Base-by-base conservation (phyloP, 345 rosid species). In the Arabis hirsuta region DNA sequence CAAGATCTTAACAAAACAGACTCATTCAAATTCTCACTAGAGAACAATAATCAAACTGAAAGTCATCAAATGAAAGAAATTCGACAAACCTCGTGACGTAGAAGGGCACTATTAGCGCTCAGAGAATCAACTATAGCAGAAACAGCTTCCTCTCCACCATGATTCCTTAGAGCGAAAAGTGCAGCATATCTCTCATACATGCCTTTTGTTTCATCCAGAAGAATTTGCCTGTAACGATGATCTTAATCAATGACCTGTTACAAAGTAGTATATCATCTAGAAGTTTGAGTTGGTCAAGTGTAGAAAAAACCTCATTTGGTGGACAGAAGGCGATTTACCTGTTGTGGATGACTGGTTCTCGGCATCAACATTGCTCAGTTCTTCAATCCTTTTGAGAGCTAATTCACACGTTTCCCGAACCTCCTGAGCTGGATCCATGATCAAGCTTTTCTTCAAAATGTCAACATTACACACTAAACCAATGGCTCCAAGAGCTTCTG, bases 161-260 rank as follows among this genome's bases (percentile, higher is more conserved):
- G 78, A 81, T 95, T 95, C 60, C 96, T 82, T 32, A 95, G 90
- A 10, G 89, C 86, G 78, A 95, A 95, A 59, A 88, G 96, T 55
- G 96, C 99, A 47, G 89, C 87, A 74, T 95, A 95, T 55, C 99
- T 89, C 73, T 95, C 96, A 73, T 95, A 88, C 96, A 91, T 94
- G 75, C 83, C 82, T 76, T 77, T 88, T 71, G 83, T 84, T 82
- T 95, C 96, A 84, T 87, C 88, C 76, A 95, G 75, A 58, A 95
- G 90, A 79, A 82, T 78, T 72, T 86, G 86, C 86, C 99, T 95
- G 47, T 47, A 84, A n/a, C n/a, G 39, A 55, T 41, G 46, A 76
- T 12, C 65, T 36, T 60, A 67, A 73, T 81, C 76, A 80, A 61
- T 73, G 79, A 74, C 38, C 48, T 12, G 71, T 74, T 47, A 69